Conservation (phyloP, 192 early-diverging fungal species). For the Backusella australiensis region DNA sequence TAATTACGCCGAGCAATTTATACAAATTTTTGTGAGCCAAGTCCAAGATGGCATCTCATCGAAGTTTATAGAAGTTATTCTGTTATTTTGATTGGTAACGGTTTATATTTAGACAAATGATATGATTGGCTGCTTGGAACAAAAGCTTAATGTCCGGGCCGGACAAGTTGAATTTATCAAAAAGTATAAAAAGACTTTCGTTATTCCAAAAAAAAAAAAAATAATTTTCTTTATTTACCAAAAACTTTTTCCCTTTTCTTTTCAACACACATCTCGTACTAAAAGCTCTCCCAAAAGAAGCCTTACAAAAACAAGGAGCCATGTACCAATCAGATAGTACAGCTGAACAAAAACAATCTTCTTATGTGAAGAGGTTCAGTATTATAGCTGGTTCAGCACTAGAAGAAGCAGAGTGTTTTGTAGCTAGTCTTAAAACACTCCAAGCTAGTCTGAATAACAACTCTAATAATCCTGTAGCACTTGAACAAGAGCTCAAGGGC, state of each 20-base stretch:
- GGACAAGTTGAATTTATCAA: background rate
- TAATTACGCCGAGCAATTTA: too few species aligned
- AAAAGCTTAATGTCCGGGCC: background rate
- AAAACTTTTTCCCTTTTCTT: background rate
- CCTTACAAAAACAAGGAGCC: background rate
- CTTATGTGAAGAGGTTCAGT: background rate
- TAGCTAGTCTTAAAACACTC: background rate
- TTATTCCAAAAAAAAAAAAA: too few species aligned
- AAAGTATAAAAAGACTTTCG: background rate
- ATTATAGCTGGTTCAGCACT: background rate
- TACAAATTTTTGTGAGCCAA: too few species aligned
- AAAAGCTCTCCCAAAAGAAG: too few species aligned
- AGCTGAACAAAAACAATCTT: background rate
- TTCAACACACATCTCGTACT: too few species aligned
- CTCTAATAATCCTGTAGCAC: background rate
- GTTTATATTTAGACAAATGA: background rate
- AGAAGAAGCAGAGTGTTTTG: slow-evolving; percentile 4
- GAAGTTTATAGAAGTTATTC: background rate
- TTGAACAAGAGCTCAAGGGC: background rate
- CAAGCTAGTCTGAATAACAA: background rate
- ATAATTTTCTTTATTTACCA: background rate
- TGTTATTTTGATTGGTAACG: background rate
- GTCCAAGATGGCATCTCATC: background rate
- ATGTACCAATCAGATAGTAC: background rate
- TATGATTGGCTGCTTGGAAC: background rate